Conservation (phyloP, 257 asterid species). For the Solanum sejunctum region DNA sequence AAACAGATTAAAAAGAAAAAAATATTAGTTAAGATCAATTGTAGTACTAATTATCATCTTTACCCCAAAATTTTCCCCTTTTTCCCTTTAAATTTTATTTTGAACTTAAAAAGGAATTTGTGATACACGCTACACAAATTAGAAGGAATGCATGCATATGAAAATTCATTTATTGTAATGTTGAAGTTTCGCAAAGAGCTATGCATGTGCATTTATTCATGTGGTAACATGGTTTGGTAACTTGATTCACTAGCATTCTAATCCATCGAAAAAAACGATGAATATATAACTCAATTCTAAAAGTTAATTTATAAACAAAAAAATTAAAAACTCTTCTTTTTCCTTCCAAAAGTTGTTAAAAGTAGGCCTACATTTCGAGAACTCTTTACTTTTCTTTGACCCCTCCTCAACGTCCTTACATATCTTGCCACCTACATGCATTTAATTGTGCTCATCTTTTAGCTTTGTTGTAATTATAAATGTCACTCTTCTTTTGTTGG, state of each 20-base stretch:
- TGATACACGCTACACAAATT: not conserved
- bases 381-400: constrained; percentile 34
- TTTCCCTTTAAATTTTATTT: not conserved
- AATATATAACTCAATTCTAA: not conserved
- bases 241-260: not conserved
- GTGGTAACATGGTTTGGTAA: not conserved
- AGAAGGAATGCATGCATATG: not conserved
- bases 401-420: constrained; percentile 2
- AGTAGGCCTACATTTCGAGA: constrained; percentile 18
- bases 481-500: not conserved
- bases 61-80: not conserved
- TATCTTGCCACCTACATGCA: not conserved
- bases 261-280: not conserved
- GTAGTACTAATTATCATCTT: not conserved
- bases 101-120: not conserved
- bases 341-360: constrained; percentile 14
- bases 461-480: not conserved
- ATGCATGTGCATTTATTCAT: not conserved
- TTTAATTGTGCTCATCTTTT: not conserved
- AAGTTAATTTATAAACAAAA: not conserved
- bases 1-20: too few relatives aligned
- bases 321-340: not conserved
- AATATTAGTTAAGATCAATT: not conserved
- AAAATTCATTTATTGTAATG: not conserved
- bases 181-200: not conserved